These are phyloP conservation scores for Schizosaccharomyces octosporus DNA, from an alignment of 805 yeast genomes.

Conservation along the genomic window DNA sequence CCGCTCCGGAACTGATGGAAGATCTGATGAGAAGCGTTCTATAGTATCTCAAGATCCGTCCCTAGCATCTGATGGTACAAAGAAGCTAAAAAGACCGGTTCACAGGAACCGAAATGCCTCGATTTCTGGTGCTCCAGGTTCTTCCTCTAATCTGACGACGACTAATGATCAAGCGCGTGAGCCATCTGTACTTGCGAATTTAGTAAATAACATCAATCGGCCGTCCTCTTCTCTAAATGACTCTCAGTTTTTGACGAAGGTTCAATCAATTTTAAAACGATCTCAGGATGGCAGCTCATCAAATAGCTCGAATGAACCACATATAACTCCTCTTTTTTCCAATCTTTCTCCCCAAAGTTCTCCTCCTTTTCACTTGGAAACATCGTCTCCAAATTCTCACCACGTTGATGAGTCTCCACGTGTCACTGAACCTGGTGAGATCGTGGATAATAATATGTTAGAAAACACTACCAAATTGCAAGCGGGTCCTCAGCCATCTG, in stretches of 20 bases:
- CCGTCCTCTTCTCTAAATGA: background rate
- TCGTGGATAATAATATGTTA: background rate
- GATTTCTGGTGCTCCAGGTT: no score
- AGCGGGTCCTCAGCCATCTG: background rate
- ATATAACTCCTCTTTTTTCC: background rate
- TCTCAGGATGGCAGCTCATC: background rate
- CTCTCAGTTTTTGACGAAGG: background rate
- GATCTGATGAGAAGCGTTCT: background rate
- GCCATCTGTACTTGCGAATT: background rate
- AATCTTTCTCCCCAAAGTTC: background rate
- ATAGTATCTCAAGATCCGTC: background rate
- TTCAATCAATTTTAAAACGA: background rate
- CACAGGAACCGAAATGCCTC: no score
- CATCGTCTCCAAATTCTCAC: background rate
- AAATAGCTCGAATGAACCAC: background rate
- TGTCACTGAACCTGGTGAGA: background rate
- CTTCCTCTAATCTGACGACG: no score
- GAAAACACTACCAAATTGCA: no score
- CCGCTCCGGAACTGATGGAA: background rate
- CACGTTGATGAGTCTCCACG: background rate
- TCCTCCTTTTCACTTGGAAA: background rate
- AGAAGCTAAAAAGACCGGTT: background rate
- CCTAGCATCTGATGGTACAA: background rate
- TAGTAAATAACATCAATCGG: background rate
- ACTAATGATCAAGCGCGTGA: no score